Conservation (phyloP, 495 filamentous ascomycete species). For the Oleoguttula mirabilis region DNA sequence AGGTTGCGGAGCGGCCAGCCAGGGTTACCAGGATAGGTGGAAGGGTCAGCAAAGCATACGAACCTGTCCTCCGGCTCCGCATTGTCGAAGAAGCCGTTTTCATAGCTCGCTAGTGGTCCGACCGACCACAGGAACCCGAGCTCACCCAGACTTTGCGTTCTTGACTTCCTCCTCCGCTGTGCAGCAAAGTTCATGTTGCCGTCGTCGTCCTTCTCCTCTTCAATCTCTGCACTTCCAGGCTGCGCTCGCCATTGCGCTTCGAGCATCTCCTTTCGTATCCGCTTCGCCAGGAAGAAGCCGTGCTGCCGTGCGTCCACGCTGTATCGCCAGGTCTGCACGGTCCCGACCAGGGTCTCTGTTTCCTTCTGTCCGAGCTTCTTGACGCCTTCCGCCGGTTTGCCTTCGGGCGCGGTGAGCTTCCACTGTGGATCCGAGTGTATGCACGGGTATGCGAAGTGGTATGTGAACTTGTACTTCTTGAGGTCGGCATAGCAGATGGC, state of each 20-base stretch:
- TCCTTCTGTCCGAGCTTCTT: constrained; percentile 50
- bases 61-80: constrained; percentile 57
- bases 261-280: constrained; percentile 31
- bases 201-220: constrained; percentile 21
- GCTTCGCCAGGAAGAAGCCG: constrained; percentile 89
- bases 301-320: constrained; percentile 65
- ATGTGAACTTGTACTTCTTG: constrained; percentile 89
- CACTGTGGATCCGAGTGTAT: constrained; percentile 78
- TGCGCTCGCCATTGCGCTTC: constrained; percentile 12
- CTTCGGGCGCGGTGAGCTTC: constrained; percentile 33
- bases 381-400: constrained; percentile 25
- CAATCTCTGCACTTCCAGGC: constrained; percentile 15
- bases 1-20: constrained; percentile 91
- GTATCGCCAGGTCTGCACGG: constrained; percentile 77
- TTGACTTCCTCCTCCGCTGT: constrained; percentile 27
- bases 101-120: constrained; percentile 61
- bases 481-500: constrained; percentile 91
- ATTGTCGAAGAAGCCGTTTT: constrained; percentile 74
- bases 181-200: constrained; percentile 14
- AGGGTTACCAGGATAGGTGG: constrained; percentile 71
- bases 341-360: constrained; percentile 59
- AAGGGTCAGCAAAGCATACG: constrained; percentile 81
- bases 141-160: constrained; percentile 30
- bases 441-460: constrained; percentile 91
- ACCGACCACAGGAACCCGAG: constrained; percentile 61